These are phyloP conservation scores for Orbilia javanica DNA, from an alignment of 2,329 filamentous ascomycete genomes.

Conservation along the genomic window DNA sequence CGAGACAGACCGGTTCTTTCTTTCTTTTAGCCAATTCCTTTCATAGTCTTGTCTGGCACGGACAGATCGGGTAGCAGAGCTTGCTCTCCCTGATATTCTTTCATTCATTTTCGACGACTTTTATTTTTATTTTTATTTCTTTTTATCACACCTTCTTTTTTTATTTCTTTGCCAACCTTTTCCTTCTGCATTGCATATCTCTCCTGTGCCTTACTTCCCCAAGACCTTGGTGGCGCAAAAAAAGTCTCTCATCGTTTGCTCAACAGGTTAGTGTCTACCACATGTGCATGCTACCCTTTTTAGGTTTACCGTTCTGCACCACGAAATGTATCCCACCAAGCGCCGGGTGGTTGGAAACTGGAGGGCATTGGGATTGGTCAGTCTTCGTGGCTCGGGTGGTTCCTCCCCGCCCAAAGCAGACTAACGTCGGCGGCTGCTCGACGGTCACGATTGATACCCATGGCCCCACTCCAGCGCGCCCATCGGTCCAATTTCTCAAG, in stretches of 20 bases:
- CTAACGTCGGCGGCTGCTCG: conserved; percentile 55
- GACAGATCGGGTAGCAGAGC: conserved; percentile 58
- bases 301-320: conserved; percentile 18
- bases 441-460: conserved; percentile 39
- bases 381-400: conserved; percentile 6
- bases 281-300: background rate
- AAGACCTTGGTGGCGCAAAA: conserved; percentile 26
- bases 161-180: conserved; percentile 45
- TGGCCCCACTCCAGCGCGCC: conserved; percentile 34
- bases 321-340: conserved; percentile 41
- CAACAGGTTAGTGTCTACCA: conserved; percentile 42
- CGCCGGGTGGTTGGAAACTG: conserved; percentile 39
- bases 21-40: conserved; percentile 57
- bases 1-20: conserved; percentile 56
- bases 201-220: conserved; percentile 17
- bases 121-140: no score
- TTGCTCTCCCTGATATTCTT: conserved; percentile 60
- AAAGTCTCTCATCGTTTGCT: conserved; percentile 39
- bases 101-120: conserved; percentile 58
- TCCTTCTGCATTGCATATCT: conserved; percentile 9
- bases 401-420: conserved; percentile 34
- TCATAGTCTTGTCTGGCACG: conserved; percentile 58
- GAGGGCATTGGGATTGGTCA: conserved; percentile 24
- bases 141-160: conserved; percentile 31
- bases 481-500: conserved; percentile 25